Conservation (phyloP, 2,329 filamentous ascomycete species). For the Monascus ruber region DNA sequence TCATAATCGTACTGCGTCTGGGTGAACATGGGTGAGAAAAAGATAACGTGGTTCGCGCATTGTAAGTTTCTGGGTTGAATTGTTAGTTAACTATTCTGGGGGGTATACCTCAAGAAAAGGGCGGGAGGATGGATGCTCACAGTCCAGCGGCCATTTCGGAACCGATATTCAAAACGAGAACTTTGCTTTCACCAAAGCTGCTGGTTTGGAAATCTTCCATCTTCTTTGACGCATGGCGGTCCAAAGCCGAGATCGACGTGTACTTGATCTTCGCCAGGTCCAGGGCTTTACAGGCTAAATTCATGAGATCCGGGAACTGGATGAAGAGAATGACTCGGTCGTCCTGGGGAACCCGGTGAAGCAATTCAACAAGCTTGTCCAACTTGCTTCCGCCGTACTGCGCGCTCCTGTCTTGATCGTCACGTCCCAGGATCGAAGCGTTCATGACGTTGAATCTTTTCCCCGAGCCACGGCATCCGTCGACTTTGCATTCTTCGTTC, state of each 20-base stretch:
- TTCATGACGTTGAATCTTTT: conserved; percentile 31
- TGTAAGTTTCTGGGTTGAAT: conserved; percentile 43
- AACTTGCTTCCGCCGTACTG: conserved; percentile 38
- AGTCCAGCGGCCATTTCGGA: conserved; percentile 49
- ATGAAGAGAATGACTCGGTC: conserved; percentile 49
- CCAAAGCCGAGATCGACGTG: conserved; percentile 25
- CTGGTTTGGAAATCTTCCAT: conserved; percentile 32
- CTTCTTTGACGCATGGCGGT: conserved; percentile 17
- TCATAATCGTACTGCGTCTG: conserved; percentile 44
- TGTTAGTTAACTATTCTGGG: conserved; percentile 3
- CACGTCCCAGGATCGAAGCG: conserved; percentile 23
- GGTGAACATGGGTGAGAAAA: conserved; percentile 45
- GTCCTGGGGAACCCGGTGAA: conserved; percentile 26
- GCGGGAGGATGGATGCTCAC: conserved; percentile 30
- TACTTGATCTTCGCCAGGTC: conserved; percentile 17
- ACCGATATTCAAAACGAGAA: conserved; percentile 47
- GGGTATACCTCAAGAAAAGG: conserved; percentile 1
- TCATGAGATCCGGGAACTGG: conserved; percentile 38
- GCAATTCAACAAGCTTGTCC: conserved; percentile 33
- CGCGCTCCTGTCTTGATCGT: conserved; percentile 10
- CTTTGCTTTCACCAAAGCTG: conserved; percentile 28
- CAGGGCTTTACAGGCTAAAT: conserved; percentile 21
- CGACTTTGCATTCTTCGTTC: conserved; percentile 27
- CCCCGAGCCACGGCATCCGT: conserved; percentile 30
- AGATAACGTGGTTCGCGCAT: conserved; percentile 54